Evolutionary conservation across 1,284 basidiomycete species (phyloP).

Genomic region (Malassezia yamatoensis): DNA sequence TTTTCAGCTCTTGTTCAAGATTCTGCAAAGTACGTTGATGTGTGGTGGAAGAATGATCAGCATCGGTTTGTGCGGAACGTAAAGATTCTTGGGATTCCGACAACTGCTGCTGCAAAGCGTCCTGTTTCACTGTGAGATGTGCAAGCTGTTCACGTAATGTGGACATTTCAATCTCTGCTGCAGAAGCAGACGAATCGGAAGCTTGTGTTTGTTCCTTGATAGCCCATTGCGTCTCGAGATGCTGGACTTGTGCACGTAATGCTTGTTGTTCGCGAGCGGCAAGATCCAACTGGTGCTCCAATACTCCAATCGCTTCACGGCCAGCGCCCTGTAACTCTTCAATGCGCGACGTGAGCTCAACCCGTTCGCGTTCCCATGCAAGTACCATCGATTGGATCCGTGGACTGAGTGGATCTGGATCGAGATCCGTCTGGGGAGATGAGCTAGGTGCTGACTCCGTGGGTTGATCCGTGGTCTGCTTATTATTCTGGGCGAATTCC

Average conservation of each 20-base stretch:
- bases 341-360: conserved; percentile 53
- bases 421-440: too few relatives aligned
- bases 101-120: conserved; percentile 68
- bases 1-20: conserved; percentile 59
- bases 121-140: conserved; percentile 69
- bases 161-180: conserved; percentile 81
- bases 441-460: too few relatives aligned
- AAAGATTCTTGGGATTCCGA: conserved; percentile 56
- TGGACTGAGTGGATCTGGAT: too few relatives aligned
- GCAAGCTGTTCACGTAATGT: conserved; percentile 72
- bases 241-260: conserved; percentile 16
- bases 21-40: conserved; percentile 58
- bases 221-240: conserved; percentile 16
- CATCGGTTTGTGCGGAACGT: neutral
- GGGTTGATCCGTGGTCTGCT: neutral
- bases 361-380: conserved; percentile 29
- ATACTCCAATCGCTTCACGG: conserved; percentile 54
- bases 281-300: conserved; percentile 23
- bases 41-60: neutral
- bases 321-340: conserved; percentile 72
- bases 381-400: conserved; percentile 24
- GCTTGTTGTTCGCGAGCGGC: conserved; percentile 19
- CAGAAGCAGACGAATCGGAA: conserved; percentile 52
- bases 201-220: conserved; percentile 46
- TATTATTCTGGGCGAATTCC: neutral